Base-by-base conservation (phyloP, 2,329 filamentous ascomycete genomes). In the Fusarium temperatum region DNA sequence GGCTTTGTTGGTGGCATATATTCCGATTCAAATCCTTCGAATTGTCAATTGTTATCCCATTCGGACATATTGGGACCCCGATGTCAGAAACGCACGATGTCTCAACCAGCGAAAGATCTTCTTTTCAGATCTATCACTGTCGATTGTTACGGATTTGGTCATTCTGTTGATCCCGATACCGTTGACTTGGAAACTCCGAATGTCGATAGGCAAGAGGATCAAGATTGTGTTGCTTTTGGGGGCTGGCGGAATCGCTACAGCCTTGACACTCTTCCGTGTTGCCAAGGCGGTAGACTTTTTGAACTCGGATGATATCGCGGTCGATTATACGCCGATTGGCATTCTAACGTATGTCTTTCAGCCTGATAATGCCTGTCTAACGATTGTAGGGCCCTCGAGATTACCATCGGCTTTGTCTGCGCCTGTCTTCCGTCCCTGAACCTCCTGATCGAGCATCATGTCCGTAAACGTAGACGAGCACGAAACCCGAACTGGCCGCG, bases 21-120 rank as follows among this genome's bases (percentile, higher is more conserved):
- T 70, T n/a, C 73, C 73, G 20, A 63, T 77, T 2, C 60, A 70
- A 2, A 39, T 85, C 38, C 77, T 86, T 42, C 85, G 86, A 60
- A 82, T 84, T 42, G 78, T 82, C 48, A 81, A 83, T 30, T 87
- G 84, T 70, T 73, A 75, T 38, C 85, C 85, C 5, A 83, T 86
- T 30, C 61, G 75, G 11, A 81, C 79, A 5, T 85, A 84, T 60
- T 86, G 85, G 85, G 67, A 77, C 5, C 77, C 79, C 1, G 65
- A 28, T 2, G 73, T 77, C 22, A 48, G 73, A 5, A 48, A 70
- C 18, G 72, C 68, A 15, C 79, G 79, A 30, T 84, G 83, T 72
- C 66, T 84, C n/a, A 75, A 84, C 67, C 81, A 84, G 18, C 70
- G 77, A 51, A 77, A 73, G 48, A 73, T 78, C 17, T 75, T 78